These are phyloP conservation scores for Curvularia spicifera DNA, from an alignment of 2,329 filamentous ascomycete genomes.

Conservation along the genomic window DNA sequence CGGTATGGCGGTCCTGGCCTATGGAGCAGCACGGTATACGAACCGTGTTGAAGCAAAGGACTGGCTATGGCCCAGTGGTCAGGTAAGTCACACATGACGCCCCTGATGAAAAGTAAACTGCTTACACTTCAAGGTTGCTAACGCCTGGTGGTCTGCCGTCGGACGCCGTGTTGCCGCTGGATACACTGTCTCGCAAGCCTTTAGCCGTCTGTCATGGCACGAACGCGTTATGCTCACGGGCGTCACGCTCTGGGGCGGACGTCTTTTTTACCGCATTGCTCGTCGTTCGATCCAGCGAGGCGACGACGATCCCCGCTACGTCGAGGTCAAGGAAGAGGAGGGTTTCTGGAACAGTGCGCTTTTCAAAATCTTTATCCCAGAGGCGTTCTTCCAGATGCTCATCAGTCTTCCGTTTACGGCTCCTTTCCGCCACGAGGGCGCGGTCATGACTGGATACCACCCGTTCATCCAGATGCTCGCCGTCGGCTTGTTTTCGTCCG, in stretches of 20 bases:
- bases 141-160: conserved; percentile 67
- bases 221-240: conserved; percentile 63
- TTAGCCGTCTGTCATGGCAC: conserved; percentile 58
- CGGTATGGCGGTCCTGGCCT: conserved; percentile 60
- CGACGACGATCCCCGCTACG: conserved; percentile 64
- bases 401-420: conserved; percentile 64
- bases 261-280: conserved; percentile 63
- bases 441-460: conserved; percentile 48
- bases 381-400: conserved; percentile 63
- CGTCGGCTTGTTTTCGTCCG: conserved; percentile 63
- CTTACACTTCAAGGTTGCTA: too few relatives aligned
- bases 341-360: conserved; percentile 65
- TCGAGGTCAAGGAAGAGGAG: conserved; percentile 57
- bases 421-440: conserved; percentile 58
- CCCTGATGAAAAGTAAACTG: too few relatives aligned
- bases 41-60: conserved; percentile 67
- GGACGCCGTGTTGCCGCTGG: conserved; percentile 59
- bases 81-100: too few relatives aligned
- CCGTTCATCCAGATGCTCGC: conserved; percentile 50
- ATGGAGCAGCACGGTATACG: conserved; percentile 59
- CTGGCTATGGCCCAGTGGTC: conserved; percentile 63
- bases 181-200: conserved; percentile 55
- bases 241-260: conserved; percentile 64
- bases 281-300: conserved; percentile 58
- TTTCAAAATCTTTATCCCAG: conserved; percentile 62